phyloP scores from a whole-genome alignment of 2,329 filamentous ascomycete species.

The Ophiostoma australiae region DNA sequence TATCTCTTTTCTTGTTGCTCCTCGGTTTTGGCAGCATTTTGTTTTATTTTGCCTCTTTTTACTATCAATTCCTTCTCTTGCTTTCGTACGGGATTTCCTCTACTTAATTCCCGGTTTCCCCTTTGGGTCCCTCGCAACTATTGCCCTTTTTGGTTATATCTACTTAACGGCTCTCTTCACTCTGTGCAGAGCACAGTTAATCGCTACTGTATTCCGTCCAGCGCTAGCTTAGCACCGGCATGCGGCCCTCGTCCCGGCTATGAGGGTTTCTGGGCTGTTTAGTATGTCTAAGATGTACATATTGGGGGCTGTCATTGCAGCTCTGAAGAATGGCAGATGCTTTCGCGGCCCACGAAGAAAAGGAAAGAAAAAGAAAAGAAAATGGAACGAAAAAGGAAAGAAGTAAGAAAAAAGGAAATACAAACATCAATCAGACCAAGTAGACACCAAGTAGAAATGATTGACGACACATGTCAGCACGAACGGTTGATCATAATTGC shows the following conservation, averaged over 20 bases:
- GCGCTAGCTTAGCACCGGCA: neutral
- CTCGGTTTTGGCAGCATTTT: too few species aligned
- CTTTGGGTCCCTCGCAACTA: neutral
- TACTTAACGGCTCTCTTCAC: neutral
- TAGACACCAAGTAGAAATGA: neutral
- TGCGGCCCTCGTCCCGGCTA: conserved; percentile 4
- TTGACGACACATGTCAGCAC: neutral
- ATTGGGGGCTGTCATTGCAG: neutral
- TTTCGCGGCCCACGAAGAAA: neutral
- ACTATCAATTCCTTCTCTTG: neutral
- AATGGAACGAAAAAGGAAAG: neutral
- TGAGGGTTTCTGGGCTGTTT: neutral
- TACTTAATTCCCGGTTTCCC: neutral
- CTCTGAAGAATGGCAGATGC: neutral
- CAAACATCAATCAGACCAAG: neutral
- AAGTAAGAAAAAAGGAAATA: neutral
- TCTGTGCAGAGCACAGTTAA: neutral
- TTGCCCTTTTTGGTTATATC: neutral
- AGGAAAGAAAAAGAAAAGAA: neutral
- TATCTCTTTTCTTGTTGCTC: neutral
- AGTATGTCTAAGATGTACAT: neutral
- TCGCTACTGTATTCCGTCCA: neutral
- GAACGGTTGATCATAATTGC: neutral
- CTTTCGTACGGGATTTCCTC: neutral
- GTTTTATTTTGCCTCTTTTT: neutral